These are phyloP conservation scores for Podospora australis DNA, from an alignment of 495 filamentous ascomycete genomes.

Conservation along the genomic window DNA sequence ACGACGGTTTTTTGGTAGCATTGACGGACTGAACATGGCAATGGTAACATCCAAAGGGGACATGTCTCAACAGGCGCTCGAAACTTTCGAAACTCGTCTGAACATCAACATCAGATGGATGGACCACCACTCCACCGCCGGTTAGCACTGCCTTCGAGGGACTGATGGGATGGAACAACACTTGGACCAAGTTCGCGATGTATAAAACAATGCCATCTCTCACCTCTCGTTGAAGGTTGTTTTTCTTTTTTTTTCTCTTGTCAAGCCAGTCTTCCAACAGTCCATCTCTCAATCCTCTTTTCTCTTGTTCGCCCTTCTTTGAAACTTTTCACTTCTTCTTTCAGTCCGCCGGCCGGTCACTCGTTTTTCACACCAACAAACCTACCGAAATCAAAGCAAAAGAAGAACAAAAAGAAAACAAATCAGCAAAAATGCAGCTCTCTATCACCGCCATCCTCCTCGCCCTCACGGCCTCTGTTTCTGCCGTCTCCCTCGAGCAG, in stretches of 20 bases:
- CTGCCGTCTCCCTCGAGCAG: constrained; percentile 12
- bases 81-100: no score
- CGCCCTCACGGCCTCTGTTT: constrained; percentile 11
- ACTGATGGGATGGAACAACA: no score
- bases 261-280: constrained; percentile 10
- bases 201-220: no score
- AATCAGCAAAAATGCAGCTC: constrained; percentile 17
- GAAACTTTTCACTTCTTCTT: not conserved
- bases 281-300: not conserved
- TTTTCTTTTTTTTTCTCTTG: constrained; percentile 1
- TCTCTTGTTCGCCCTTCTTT: not conserved
- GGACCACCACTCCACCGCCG: no score
- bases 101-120: no score
- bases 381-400: not conserved
- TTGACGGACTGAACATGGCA: no score
- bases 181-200: no score
- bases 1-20: no score
- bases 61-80: no score
- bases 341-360: constrained; percentile 10
- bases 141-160: no score
- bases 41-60: no score
- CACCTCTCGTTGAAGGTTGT: no score
- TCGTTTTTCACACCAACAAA: not conserved
- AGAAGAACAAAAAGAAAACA: not conserved
- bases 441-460: constrained; percentile 17